These are phyloP conservation scores for Acer saccharum DNA, from an alignment of 345 rosid genomes.

Conservation along the genomic window DNA sequence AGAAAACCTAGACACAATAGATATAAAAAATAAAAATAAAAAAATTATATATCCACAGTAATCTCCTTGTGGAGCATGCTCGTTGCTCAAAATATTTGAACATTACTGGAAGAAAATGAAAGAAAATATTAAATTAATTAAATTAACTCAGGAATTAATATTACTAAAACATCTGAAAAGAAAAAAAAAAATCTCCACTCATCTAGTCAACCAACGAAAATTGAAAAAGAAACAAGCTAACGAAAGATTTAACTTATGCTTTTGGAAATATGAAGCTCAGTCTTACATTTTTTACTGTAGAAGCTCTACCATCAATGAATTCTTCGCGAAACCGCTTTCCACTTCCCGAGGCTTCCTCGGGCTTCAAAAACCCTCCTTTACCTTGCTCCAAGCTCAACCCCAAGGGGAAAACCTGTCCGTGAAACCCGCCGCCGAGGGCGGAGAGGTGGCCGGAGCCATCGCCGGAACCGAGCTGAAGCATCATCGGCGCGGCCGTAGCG, in stretches of 20 bases:
- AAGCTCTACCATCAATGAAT: slow-evolving; percentile 65
- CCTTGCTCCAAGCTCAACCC: slow-evolving; percentile 94
- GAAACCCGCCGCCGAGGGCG: slow-evolving; percentile 58
- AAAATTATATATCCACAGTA: background rate
- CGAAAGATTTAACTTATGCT: background rate
- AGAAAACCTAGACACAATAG: background rate
- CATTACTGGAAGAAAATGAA: background rate
- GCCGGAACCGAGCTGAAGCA: slow-evolving; percentile 85
- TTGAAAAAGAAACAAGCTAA: background rate
- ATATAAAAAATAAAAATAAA: background rate
- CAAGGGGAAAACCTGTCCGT: slow-evolving; percentile 71
- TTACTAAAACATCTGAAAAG: background rate
- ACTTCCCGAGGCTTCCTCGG: slow-evolving; percentile 76
- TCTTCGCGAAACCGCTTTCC: slow-evolving; percentile 77
- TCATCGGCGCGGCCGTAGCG: slow-evolving; percentile 61
- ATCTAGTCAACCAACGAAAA: slow-evolving; percentile 18
- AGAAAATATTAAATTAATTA: background rate
- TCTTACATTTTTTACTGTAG: slow-evolving; percentile 75
- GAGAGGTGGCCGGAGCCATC: slow-evolving; percentile 59
- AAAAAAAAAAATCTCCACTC: background rate
- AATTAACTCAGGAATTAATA: background rate
- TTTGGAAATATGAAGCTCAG: background rate
- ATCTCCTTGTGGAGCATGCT: background rate
- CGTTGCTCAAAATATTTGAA: background rate
- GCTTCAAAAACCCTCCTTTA: slow-evolving; percentile 75